Evolutionary conservation across 352 stramenopile species (phyloP), one percentile per base, ranked within the genome.

Genomic region (Pelagophyceae sp.): DNA sequence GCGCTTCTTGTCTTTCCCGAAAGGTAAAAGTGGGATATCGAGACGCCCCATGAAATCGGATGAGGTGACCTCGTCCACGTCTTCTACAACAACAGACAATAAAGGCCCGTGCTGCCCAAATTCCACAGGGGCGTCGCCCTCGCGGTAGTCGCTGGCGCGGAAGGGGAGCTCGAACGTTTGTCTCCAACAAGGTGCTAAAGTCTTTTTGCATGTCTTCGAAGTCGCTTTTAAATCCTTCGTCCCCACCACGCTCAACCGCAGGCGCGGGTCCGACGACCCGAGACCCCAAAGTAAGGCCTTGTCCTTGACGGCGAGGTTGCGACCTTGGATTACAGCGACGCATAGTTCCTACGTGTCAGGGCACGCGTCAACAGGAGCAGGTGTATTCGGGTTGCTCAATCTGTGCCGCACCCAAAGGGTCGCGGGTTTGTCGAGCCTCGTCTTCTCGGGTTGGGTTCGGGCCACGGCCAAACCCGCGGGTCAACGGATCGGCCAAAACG

Each of bases 271-370:
- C 5, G 17, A 40, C 2, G 67, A 74, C 35, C 67, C 67, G 15
- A 20, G 23, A 11, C 67, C 67, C 3, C 11, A 74, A 37, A 74
- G 67, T 37, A 74, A 20, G 67, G 67, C 35, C 67, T 74, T 74
- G 33, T 74, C 67, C 67, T 74, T 74, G 35, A 74, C 33, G 5
- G 67, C 67, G 33, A 74, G 67, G 38, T 58, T 74, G 11, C 67
- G 67, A 2, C 67, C 67, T 2, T 31, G 67, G 35, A 74, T 37
- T 11, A 74, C 25, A 23, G 35, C 67, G 33, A 74, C 33, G 33
- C 67, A 32, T 23, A 74, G 38, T n/a, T 74, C 67, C 11, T 72
- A 25, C n/a, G n/a, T n/a, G n/a, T n/a, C n/a, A n/a, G n/a, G n/a
- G n/a, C n/a, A n/a, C n/a, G n/a, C n/a, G n/a, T n/a, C n/a, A n/a